A percentile compares a stretch with the other conserved stretches of the same genome.
phyloP scores from a whole-genome alignment of 2,329 filamentous ascomycete genomes.

The Botrytis fabae region DNA sequence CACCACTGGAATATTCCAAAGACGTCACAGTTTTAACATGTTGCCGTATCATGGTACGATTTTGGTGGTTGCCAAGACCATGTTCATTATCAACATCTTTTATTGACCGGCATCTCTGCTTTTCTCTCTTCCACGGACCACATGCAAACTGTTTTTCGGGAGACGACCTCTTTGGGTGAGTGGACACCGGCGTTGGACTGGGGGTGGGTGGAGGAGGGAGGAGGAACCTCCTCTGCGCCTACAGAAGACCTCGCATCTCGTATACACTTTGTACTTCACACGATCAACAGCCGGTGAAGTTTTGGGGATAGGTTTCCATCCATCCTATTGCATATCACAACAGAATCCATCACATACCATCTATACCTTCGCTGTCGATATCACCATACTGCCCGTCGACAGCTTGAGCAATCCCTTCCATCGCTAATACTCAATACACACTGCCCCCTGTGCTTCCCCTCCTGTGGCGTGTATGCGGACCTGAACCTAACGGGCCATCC shows the following conservation, averaged over 20 bases:
- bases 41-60: background rate
- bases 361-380: background rate
- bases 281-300: background rate
- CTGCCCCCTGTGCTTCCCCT: background rate
- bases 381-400: background rate
- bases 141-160: background rate
- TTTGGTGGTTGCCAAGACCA: background rate
- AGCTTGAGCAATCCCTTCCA: background rate
- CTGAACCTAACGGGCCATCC: background rate
- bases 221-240: background rate
- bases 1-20: background rate
- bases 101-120: background rate
- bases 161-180: background rate
- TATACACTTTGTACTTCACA: background rate
- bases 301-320: background rate
- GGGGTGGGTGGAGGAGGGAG: background rate
- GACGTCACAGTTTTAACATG: background rate
- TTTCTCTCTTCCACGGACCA: background rate
- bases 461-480: background rate
- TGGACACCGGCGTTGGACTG: background rate
- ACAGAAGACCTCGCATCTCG: background rate
- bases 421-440: background rate
- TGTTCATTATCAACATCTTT: background rate
- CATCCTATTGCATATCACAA: background rate
- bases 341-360: background rate